Conservation (phyloP, 495 filamentous ascomycete species). For the Xylaria venustula region DNA sequence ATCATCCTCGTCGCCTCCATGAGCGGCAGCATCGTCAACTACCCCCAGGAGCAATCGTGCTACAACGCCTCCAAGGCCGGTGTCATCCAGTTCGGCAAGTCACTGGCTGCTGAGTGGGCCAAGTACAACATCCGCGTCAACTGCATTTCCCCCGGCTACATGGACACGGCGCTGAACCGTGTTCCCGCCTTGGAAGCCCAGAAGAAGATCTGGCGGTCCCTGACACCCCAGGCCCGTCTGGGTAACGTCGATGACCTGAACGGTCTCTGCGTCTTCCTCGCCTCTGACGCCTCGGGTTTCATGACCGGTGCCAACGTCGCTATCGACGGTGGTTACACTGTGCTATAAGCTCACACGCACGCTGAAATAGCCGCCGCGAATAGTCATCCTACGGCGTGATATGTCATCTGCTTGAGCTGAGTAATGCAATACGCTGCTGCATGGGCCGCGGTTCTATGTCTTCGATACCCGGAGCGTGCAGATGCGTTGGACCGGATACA, state of each 20-base stretch:
- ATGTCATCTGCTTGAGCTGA: background rate
- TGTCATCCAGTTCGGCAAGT: conserved; percentile 73
- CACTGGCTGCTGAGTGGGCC: conserved; percentile 78
- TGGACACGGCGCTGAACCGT: conserved; percentile 75
- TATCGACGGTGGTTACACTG: conserved; percentile 64
- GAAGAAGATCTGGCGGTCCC: conserved; percentile 74
- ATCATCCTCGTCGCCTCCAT: conserved; percentile 76
- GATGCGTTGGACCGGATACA: background rate
- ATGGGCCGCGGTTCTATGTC: too few species aligned
- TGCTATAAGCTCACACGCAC: conserved; percentile 30
- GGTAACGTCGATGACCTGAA: conserved; percentile 76
- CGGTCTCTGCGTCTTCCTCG: conserved; percentile 73
- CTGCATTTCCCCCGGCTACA: conserved; percentile 76
- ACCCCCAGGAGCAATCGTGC: conserved; percentile 72
- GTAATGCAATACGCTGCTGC: background rate
- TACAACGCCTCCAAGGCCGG: conserved; percentile 82
- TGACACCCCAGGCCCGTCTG: conserved; percentile 72
- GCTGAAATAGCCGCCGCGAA: background rate
- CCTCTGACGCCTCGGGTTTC: conserved; percentile 69
- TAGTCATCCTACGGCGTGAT: background rate
- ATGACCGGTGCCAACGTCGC: conserved; percentile 79
- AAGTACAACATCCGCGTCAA: conserved; percentile 74
- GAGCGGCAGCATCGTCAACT: conserved; percentile 77
- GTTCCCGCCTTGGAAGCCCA: conserved; percentile 70
- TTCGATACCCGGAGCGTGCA: too few species aligned